phyloP scores from a whole-genome alignment of 1,284 basidiomycete species.

The Rhodotorula sp. region DNA sequence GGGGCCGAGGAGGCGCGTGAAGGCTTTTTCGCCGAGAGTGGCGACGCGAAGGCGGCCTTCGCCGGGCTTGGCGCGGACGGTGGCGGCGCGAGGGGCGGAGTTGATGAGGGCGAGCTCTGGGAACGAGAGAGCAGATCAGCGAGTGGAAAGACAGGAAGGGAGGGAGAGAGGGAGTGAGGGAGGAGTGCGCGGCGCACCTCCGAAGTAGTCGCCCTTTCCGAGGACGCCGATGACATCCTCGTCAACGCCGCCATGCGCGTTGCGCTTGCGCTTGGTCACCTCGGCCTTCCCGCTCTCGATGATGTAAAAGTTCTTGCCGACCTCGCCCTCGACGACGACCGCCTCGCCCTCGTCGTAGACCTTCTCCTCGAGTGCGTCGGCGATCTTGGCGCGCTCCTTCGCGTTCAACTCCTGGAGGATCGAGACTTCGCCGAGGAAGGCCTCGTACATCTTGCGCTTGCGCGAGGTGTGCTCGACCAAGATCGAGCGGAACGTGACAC shows the following conservation, averaged over 20 bases:
- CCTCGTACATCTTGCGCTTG: slow-evolving; percentile 90
- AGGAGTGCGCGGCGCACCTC: slow-evolving; percentile 63
- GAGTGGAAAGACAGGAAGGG: slow-evolving; percentile 2
- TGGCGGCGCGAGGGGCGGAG: slow-evolving; percentile 84
- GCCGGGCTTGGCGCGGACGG: slow-evolving; percentile 70
- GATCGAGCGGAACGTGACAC: slow-evolving; percentile 98
- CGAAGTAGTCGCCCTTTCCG: slow-evolving; percentile 94
- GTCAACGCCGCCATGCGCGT: slow-evolving; percentile 54
- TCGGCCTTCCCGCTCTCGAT: slow-evolving; percentile 88
- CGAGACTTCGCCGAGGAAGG: slow-evolving; percentile 87
- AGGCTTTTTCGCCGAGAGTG: slow-evolving; percentile 87
- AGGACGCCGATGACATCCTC: slow-evolving; percentile 72
- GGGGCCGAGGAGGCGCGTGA: slow-evolving; percentile 89
- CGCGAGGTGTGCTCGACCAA: slow-evolving; percentile 74
- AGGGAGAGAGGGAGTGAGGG: slow-evolving; percentile 10
- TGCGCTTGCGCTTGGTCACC: slow-evolving; percentile 71
- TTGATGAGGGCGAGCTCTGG: slow-evolving; percentile 80
- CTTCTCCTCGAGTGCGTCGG: slow-evolving; percentile 85
- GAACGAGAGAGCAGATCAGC: neutral
- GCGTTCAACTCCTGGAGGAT: slow-evolving; percentile 80
- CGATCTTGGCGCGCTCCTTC: slow-evolving; percentile 91
- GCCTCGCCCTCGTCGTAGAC: slow-evolving; percentile 78
- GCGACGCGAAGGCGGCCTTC: slow-evolving; percentile 75
- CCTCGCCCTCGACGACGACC: slow-evolving; percentile 87
- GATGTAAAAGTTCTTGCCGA: slow-evolving; percentile 96